Percentiles rank a stretch among this genome's conserved stretches.
Evolutionary conservation across 2,329 filamentous ascomycete species (phyloP).

Genomic region (Mariannaea sp.): DNA sequence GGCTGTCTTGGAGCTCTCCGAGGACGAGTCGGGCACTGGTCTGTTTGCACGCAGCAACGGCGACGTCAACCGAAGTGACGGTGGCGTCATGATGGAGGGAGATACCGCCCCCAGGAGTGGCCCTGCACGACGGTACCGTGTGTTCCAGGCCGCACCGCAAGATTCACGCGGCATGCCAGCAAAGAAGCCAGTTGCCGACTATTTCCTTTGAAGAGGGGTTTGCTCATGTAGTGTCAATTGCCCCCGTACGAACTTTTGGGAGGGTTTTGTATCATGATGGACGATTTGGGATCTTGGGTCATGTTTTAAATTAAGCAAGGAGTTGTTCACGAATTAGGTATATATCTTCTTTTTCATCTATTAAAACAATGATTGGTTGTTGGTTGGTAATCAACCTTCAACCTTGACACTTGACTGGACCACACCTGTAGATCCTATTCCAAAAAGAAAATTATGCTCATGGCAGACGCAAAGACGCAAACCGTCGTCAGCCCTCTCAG

Average conservation of each 20-base stretch:
- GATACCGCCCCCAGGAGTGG: conserved; percentile 58
- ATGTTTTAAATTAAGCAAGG: conserved; percentile 34
- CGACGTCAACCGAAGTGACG: conserved; percentile 65
- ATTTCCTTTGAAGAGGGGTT: conserved; percentile 70
- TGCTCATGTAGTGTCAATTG: conserved; percentile 12
- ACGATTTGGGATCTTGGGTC: conserved; percentile 24
- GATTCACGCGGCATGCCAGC: conserved; percentile 97
- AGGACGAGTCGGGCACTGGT: conserved; percentile 78
- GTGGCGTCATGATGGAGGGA: conserved; percentile 56
- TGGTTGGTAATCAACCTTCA: neutral
- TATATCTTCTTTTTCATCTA: neutral
- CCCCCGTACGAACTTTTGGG: conserved; percentile 9
- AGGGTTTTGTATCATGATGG: conserved; percentile 29
- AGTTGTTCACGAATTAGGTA: conserved; percentile 28
- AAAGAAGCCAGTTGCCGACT: conserved; percentile 97
- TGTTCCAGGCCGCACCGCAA: conserved; percentile 96
- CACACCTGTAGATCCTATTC: too few species aligned
- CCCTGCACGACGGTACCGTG: conserved; percentile 86
- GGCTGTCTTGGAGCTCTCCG: conserved; percentile 88
- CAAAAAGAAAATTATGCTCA: too few species aligned
- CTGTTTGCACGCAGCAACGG: conserved; percentile 74
- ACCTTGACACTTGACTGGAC: neutral
- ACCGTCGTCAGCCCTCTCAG: too few species aligned
- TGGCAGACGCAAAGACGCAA: too few species aligned
- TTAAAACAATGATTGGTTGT: neutral